A percentile compares a stretch with the other conserved stretches of the same genome.
These are phyloP conservation scores for Gloeopeniophorella convolvens DNA, from an alignment of 768 basidiomycete genomes.

Conservation along the genomic window DNA sequence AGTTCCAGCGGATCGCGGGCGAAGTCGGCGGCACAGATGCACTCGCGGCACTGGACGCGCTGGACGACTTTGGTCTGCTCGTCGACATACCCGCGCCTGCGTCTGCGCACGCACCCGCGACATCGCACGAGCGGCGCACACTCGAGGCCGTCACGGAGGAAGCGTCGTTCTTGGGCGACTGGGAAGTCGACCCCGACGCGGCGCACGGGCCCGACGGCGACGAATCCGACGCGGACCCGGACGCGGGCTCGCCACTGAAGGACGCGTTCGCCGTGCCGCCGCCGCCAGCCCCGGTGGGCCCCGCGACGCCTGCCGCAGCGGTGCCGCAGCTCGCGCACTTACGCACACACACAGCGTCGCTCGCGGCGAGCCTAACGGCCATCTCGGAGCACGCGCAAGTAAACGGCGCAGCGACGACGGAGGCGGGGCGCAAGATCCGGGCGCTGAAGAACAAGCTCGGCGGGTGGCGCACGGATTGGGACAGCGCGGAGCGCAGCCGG, in stretches of 20 bases:
- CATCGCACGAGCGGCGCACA: constrained; percentile 2
- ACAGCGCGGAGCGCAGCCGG: constrained; percentile 77
- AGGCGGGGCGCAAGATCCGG: constrained; percentile 81
- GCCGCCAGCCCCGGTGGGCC: constrained; percentile 41
- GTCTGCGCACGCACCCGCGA: not conserved
- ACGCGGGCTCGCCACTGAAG: constrained; percentile 45
- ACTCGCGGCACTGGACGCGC: constrained; percentile 59
- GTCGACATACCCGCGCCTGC: constrained; percentile 33
- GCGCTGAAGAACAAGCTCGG: constrained; percentile 79
- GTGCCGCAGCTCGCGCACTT: constrained; percentile 65
- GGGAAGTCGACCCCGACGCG: constrained; percentile 53
- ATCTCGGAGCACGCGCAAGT: constrained; percentile 88
- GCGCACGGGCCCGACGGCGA: constrained; percentile 47
- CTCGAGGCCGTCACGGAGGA: constrained; percentile 30
- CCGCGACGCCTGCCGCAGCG: constrained; percentile 50
- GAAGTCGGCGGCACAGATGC: constrained; percentile 75
- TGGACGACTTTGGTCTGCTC: constrained; percentile 43
- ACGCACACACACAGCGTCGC: constrained; percentile 66
- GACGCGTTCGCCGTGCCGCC: constrained; percentile 44
- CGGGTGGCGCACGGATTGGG: constrained; percentile 76
- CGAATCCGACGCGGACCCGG: constrained; percentile 33
- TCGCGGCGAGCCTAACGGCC: constrained; percentile 66
- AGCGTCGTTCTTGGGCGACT: constrained; percentile 37
- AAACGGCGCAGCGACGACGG: constrained; percentile 76
- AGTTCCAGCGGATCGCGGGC: constrained; percentile 68